Conservation (phyloP, 768 basidiomycete genomes). For the Tubosaeta brunneosetosa region DNA sequence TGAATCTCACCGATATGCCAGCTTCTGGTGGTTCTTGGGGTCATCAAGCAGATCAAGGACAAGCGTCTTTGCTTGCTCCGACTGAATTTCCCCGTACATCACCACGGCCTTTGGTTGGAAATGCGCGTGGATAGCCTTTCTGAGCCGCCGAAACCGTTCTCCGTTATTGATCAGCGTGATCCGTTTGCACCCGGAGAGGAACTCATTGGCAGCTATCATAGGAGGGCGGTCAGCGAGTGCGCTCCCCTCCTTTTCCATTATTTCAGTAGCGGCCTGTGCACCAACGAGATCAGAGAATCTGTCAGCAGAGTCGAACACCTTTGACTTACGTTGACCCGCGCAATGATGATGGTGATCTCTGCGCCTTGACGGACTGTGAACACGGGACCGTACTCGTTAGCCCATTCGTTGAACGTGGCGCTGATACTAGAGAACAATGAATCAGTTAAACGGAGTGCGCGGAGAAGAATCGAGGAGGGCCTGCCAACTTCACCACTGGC, state of each 20-base stretch:
- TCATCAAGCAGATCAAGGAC: conserved; percentile 31
- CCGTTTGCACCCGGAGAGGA: conserved; percentile 52
- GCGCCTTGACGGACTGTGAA: conserved; percentile 49
- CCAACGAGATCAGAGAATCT: background rate
- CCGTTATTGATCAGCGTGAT: conserved; percentile 45
- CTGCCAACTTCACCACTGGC: background rate
- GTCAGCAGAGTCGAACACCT: background rate
- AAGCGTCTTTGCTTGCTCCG: conserved; percentile 25
- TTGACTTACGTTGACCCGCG: conserved; percentile 14
- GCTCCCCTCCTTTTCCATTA: conserved; percentile 60
- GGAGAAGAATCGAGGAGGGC: too few relatives aligned
- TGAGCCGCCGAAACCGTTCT: conserved; percentile 51
- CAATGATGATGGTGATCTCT: conserved; percentile 15
- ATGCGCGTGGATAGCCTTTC: conserved; percentile 50
- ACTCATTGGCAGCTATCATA: conserved; percentile 50
- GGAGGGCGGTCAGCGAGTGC: conserved; percentile 34
- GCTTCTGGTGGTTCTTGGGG: conserved; percentile 34
- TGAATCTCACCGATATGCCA: conserved; percentile 42
- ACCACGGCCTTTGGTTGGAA: conserved; percentile 46
- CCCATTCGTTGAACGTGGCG: conserved; percentile 45
- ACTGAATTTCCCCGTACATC: conserved; percentile 42
- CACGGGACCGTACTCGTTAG: conserved; percentile 54
- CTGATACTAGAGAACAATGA: conserved; percentile 10
- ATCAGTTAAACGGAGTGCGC: too few relatives aligned
- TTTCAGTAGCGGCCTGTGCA: conserved; percentile 47